Evolutionary conservation across 495 filamentous ascomycete genomes (phyloP).

Genomic region (Penicillium waksmanii): DNA sequence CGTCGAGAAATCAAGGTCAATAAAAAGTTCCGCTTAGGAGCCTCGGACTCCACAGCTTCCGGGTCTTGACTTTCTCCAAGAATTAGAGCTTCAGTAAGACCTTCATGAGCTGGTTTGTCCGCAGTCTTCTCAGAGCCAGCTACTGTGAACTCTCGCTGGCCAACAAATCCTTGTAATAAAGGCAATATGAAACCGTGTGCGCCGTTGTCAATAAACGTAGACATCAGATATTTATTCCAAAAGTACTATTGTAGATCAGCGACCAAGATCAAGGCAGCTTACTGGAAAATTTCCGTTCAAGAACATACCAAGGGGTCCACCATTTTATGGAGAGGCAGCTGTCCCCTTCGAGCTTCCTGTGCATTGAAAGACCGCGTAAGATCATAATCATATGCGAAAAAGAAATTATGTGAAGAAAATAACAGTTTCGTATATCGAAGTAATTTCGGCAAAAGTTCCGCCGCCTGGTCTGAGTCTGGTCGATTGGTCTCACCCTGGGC

Average conservation of each 20-base stretch:
- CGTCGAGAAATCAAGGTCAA: slow-evolving; percentile 87
- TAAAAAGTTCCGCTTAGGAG: slow-evolving; percentile 56
- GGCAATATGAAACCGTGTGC: slow-evolving; percentile 70
- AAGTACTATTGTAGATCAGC: slow-evolving; percentile 62
- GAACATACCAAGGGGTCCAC: slow-evolving; percentile 71
- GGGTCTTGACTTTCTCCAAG: slow-evolving; percentile 39
- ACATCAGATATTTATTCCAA: slow-evolving; percentile 81
- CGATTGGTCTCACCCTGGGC: slow-evolving; percentile 36
- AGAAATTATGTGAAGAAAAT: slow-evolving; percentile 83
- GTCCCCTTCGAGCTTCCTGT: slow-evolving; percentile 41
- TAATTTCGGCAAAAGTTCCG: slow-evolving; percentile 77
- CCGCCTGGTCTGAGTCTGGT: slow-evolving; percentile 27
- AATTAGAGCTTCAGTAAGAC: slow-evolving; percentile 33
- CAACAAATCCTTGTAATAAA: slow-evolving; percentile 92
- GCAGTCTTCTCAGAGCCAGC: slow-evolving; percentile 34
- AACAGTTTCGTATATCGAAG: slow-evolving; percentile 79
- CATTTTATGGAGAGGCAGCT: slow-evolving; percentile 65
- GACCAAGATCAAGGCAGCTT: slow-evolving; percentile 11
- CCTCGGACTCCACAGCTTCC: slow-evolving; percentile 26
- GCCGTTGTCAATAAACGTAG: slow-evolving; percentile 72
- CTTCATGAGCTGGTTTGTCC: slow-evolving; percentile 22
- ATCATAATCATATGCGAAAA: slow-evolving; percentile 90
- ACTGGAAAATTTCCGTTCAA: slow-evolving; percentile 10
- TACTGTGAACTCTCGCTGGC: slow-evolving; percentile 78
- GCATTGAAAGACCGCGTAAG: slow-evolving; percentile 69